Base-by-base conservation (phyloP, 2,329 filamentous ascomycete species). In the Parastagonospora avenae region DNA sequence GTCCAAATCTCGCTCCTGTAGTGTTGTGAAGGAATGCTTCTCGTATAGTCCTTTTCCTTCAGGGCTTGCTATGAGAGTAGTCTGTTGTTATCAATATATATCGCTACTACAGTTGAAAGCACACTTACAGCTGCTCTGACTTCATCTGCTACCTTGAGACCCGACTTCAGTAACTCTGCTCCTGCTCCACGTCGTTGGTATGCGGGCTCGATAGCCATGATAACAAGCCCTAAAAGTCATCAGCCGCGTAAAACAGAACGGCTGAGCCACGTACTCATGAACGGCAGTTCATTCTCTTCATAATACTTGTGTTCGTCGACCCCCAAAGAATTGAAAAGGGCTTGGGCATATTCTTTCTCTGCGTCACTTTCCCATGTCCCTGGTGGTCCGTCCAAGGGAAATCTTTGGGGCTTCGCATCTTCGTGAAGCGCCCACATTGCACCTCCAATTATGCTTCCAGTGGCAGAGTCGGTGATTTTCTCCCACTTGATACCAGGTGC, bases 341-440 rank as follows among this genome's bases (percentile, higher is more conserved):
- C 51, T 40, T 57, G 46, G 2, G 54, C 54, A 43, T 57, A 54
- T 32, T 40, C 44, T 42, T 54, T 57, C 15, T 57, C 51, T 4
- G 15, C n/a, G 15, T 48, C 43, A 36, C 14, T 52, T 30, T 51
- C 40, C 54, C 54, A 57, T 4, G 54, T 57, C 9, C 54, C 54
- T 9, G 46, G 43, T 12, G 54, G 51, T 8, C 51, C 54, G 19
- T 54, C 50, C n/a, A 54, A 32, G 8, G 38, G 24, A 31, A 33
- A 42, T 12, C n/a, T 19, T 12, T 10, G 33, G 4, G 54, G 51
- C 40, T 57, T 57, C 15, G n/a, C 16, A 8, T 49, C 42, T 19
- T 31, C 14, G 31, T 40, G 37, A n/a, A 54, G 11, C 38, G 12
- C 31, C 54, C 51, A 57, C 51, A 48, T 47, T 6, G 51, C 44